These are phyloP conservation scores for Pseudogymnoascus verrucosus DNA, from an alignment of 2,329 filamentous ascomycete genomes.

Conservation along the genomic window DNA sequence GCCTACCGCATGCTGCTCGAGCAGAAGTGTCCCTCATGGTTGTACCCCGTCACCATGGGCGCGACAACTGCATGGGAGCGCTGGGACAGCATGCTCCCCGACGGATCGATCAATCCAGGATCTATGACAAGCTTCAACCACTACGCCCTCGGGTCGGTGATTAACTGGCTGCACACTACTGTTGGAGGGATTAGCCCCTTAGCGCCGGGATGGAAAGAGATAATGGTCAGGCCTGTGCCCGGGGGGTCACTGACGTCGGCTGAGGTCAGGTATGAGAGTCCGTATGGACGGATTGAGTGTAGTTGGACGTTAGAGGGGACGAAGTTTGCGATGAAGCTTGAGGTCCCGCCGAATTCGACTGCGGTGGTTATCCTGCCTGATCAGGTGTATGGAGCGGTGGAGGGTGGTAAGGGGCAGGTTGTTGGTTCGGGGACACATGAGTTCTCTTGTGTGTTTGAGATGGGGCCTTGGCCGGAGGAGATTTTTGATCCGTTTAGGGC, in stretches of 20 bases:
- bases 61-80: conserved; percentile 33
- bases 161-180: conserved; percentile 29
- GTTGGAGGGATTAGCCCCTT: conserved; percentile 27
- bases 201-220: conserved; percentile 26
- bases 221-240: conserved; percentile 25
- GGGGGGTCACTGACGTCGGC: conserved; percentile 27
- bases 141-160: conserved; percentile 30
- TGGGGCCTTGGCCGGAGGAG: conserved; percentile 1
- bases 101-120: conserved; percentile 28
- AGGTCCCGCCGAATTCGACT: conserved; percentile 19
- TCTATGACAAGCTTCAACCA: conserved; percentile 32
- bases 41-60: conserved; percentile 31
- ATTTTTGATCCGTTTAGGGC: conserved; percentile 1
- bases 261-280: conserved; percentile 22
- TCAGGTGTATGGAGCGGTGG: not conserved
- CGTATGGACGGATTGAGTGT: conserved; percentile 24
- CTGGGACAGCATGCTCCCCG: conserved; percentile 30
- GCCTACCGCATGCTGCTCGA: conserved; percentile 33
- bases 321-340: conserved; percentile 15
- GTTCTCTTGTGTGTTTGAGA: conserved; percentile 9
- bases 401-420: not conserved
- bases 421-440: conserved; percentile 9
- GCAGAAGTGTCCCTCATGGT: conserved; percentile 30
- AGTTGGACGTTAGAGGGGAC: conserved; percentile 16
- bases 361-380: conserved; percentile 15